Conservation (phyloP, 2,329 filamentous ascomycete genomes). For the Pyricularia sp. region DNA sequence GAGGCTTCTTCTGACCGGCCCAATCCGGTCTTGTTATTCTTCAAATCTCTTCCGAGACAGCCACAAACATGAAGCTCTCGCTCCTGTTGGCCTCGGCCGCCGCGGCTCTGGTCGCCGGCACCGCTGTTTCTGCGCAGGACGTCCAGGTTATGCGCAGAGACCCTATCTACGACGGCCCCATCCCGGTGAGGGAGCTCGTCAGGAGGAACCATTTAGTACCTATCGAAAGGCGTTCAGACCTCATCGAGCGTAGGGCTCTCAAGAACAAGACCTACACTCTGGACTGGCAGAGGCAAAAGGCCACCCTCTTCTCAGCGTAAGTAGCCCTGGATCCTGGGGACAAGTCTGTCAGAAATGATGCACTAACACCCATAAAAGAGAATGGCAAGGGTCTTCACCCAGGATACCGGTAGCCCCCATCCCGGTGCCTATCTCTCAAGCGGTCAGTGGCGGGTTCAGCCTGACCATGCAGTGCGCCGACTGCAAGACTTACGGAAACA, state of each 20-base stretch:
- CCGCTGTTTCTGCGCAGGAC: background rate
- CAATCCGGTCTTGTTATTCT: background rate
- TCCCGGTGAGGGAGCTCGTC: slow-evolving; percentile 1
- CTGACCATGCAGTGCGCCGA: slow-evolving; percentile 10
- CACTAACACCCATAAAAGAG: background rate
- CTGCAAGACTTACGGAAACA: slow-evolving; percentile 10
- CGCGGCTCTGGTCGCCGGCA: slow-evolving; percentile 2
- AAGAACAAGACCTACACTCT: slow-evolving; percentile 3
- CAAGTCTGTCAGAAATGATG: background rate
- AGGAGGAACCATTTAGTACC: background rate
- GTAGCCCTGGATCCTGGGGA: background rate
- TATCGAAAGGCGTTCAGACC: slow-evolving; percentile 3
- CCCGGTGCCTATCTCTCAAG: background rate
- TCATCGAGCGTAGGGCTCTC: slow-evolving; percentile 1
- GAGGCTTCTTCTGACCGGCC: background rate
- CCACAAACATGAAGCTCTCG: slow-evolving; percentile 1
- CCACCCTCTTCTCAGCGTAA: slow-evolving; percentile 6
- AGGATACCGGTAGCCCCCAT: slow-evolving; percentile 6
- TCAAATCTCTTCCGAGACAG: background rate
- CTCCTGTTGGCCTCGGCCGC: background rate
- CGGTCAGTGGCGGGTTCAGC: slow-evolving; percentile 4
- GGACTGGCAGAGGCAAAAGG: slow-evolving; percentile 2
- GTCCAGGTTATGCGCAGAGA: background rate
- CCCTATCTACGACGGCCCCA: background rate
- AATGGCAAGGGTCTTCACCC: slow-evolving; percentile 1